These are phyloP conservation scores for Phialophora expanda DNA, from an alignment of 2,329 filamentous ascomycete species.

Conservation along the genomic window DNA sequence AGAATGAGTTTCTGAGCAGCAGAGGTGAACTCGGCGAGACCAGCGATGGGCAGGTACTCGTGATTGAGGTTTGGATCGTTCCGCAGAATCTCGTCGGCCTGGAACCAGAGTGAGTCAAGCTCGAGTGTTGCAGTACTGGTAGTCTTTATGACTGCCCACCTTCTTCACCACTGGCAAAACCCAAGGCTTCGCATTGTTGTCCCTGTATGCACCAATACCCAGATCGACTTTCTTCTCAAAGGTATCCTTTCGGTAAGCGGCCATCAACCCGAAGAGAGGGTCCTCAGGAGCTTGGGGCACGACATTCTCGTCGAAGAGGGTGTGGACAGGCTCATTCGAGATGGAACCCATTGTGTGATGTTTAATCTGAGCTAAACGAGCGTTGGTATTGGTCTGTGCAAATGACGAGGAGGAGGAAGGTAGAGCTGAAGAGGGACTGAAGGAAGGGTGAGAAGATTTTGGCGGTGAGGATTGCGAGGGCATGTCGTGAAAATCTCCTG, in stretches of 20 bases:
- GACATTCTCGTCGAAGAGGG: conserved; percentile 74
- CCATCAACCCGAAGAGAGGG: conserved; percentile 89
- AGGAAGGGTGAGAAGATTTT: conserved; percentile 17
- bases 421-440: conserved; percentile 12
- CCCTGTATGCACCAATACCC: conserved; percentile 93
- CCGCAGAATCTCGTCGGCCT: conserved; percentile 90
- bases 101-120: conserved; percentile 23
- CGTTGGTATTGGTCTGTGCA: conserved; percentile 46
- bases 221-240: conserved; percentile 85
- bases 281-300: conserved; percentile 94
- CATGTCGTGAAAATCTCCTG: conserved; percentile 19
- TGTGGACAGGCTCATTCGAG: conserved; percentile 42
- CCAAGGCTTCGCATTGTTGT: conserved; percentile 96
- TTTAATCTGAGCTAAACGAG: conserved; percentile 66
- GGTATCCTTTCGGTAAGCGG: conserved; percentile 81
- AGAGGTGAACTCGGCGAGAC: conserved; percentile 80
- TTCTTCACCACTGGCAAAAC: conserved; percentile 94
- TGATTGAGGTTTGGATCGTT: conserved; percentile 92
- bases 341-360: conserved; percentile 70
- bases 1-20: conserved; percentile 92
- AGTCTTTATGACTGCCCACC: conserved; percentile 57
- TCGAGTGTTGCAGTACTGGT: neutral
- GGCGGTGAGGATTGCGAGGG: conserved; percentile 25
- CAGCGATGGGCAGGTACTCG: conserved; percentile 97
- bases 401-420: conserved; percentile 53